A percentile compares a stretch with the other conserved stretches of the same genome.
Conservation (phyloP, 495 filamentous ascomycete genomes). For the Penicillium bialowiezense region DNA sequence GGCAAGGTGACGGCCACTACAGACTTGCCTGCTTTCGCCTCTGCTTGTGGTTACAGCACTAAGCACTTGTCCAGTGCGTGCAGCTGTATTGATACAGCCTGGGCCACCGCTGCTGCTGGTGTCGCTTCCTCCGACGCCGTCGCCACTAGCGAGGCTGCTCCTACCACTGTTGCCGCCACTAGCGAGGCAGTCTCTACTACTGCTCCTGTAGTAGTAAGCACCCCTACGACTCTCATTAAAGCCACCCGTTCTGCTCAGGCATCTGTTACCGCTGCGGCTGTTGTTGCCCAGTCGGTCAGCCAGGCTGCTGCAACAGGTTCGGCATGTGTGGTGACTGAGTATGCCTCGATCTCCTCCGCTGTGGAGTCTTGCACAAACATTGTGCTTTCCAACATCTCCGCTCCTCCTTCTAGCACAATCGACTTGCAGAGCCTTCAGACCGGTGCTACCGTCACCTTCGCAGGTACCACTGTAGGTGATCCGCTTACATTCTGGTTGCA, state of each 20-base stretch:
- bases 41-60: constrained; percentile 22
- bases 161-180: constrained; percentile 2
- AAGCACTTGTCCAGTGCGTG: constrained; percentile 31
- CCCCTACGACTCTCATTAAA: constrained; percentile 14
- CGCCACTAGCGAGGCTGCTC: background rate
- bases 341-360: constrained; percentile 39
- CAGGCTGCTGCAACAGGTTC: constrained; percentile 14
- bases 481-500: background rate
- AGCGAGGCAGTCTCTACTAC: background rate
- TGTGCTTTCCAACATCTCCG: constrained; percentile 33
- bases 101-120: constrained; percentile 10
- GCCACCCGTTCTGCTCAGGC: constrained; percentile 9
- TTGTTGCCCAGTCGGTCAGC: constrained; percentile 3
- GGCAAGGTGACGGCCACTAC: constrained; percentile 25
- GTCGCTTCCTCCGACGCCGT: background rate
- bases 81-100: constrained; percentile 26
- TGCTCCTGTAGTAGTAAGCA: constrained; percentile 2
- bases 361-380: constrained; percentile 41
- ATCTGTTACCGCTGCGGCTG: constrained; percentile 7
- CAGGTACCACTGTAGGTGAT: constrained; percentile 25
- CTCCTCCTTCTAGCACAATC: constrained; percentile 34
- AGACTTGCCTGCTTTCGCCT: constrained; percentile 22
- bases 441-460: constrained; percentile 42
- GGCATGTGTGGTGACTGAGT: constrained; percentile 42
- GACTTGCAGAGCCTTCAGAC: constrained; percentile 28